Evolutionary conservation across 2,329 filamentous ascomycete species (phyloP).

Genomic region (Pseudopyrenochaeta lycopersici): DNA sequence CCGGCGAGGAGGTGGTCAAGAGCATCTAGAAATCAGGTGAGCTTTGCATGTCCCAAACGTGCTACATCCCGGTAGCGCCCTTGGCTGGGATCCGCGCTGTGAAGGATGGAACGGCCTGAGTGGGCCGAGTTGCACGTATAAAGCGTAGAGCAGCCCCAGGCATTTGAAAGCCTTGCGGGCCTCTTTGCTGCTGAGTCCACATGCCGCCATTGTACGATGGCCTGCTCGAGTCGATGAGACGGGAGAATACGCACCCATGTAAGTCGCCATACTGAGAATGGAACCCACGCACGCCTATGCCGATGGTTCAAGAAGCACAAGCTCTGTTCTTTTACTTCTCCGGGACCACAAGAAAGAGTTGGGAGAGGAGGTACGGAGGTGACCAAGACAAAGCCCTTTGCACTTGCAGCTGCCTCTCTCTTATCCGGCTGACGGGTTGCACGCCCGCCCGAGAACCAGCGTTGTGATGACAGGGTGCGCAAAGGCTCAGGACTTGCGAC

Average conservation of each 20-base stretch:
- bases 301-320: neutral
- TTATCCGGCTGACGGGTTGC: constrained; percentile 17
- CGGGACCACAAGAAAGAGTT: neutral
- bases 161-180: neutral
- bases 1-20: constrained; percentile 71
- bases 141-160: constrained; percentile 9
- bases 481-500: constrained; percentile 15
- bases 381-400: neutral
- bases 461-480: constrained; percentile 9
- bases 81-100: constrained; percentile 6
- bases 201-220: neutral
- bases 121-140: constrained; percentile 11
- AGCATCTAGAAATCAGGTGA: constrained; percentile 57
- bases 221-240: neutral
- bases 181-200: neutral
- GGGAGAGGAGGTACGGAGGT: neutral
- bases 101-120: constrained; percentile 2
- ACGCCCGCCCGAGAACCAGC: neutral
- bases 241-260: neutral
- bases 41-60: constrained; percentile 23
- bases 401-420: constrained; percentile 5
- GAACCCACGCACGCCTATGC: neutral
- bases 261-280: neutral
- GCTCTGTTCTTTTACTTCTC: neutral
- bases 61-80: constrained; percentile 15